Percentiles rank a stretch among this genome's conserved stretches.
Evolutionary conservation across 1,139 yeast genomes (phyloP).

Genomic region (Yamadazyma aaseri): DNA sequence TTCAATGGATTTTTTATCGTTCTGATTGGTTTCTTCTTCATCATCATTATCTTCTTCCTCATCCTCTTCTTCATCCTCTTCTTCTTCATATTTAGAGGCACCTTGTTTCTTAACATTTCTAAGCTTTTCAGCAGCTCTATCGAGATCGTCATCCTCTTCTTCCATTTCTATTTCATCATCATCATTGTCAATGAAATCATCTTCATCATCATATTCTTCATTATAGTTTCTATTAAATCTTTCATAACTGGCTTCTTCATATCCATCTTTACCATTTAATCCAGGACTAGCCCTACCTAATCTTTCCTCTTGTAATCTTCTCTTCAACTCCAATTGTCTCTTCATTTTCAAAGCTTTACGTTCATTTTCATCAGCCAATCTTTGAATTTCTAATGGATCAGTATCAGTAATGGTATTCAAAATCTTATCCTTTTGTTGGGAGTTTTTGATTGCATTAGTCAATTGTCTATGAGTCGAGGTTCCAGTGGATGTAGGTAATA

Average conservation of each 20-base stretch:
- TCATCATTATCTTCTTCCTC: conserved; percentile 34
- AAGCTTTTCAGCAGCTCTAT: conserved; percentile 64
- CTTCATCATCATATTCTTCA: conserved; percentile 47
- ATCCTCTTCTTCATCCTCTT: conserved; percentile 36
- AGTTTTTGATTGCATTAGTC: conserved; percentile 72
- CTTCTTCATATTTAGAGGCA: conserved; percentile 45
- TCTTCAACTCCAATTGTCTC: conserved; percentile 61
- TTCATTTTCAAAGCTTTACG: conserved; percentile 66
- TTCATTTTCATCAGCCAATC: conserved; percentile 78
- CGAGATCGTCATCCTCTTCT: conserved; percentile 59
- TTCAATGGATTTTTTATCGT: conserved; percentile 45
- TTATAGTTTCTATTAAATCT: conserved; percentile 41
- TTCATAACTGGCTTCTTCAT: conserved; percentile 39
- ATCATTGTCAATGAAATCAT: conserved; percentile 42
- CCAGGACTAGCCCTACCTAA: conserved; percentile 31
- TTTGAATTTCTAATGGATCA: conserved; percentile 85
- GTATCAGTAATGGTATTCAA: conserved; percentile 67
- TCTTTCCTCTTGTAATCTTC: conserved; percentile 47
- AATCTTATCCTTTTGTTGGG: conserved; percentile 60
- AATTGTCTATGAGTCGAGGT: conserved; percentile 80
- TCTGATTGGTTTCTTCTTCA: conserved; percentile 30
- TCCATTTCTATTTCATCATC: conserved; percentile 54
- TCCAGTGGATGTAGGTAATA: conserved; percentile 84
- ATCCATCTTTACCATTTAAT: conserved; percentile 14
- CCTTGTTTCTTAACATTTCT: conserved; percentile 59